Evolutionary conservation across 2,329 filamentous ascomycete species (phyloP).

Genomic region (Hymenoscyphus repandus): DNA sequence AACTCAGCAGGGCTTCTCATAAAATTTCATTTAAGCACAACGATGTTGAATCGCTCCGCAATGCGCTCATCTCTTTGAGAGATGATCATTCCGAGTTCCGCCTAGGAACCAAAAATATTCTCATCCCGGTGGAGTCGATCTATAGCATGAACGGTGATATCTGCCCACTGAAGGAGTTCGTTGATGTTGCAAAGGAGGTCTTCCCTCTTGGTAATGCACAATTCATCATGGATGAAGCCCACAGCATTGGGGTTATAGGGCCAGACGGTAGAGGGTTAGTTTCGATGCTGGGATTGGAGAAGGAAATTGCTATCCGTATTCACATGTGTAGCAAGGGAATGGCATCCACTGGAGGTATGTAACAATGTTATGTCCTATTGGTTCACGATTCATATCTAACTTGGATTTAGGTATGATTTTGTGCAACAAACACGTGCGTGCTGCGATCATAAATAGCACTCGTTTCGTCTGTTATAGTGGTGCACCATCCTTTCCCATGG

Average conservation of each 20-base stretch:
- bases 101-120: constrained; percentile 28
- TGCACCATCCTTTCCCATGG: constrained; percentile 33
- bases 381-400: too few relatives aligned
- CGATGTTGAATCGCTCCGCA: constrained; percentile 25
- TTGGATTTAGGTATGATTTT: neutral
- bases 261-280: constrained; percentile 42
- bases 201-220: constrained; percentile 36
- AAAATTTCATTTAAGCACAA: constrained; percentile 44
- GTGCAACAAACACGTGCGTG: constrained; percentile 1
- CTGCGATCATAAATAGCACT: neutral
- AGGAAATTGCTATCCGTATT: constrained; percentile 44
- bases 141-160: constrained; percentile 43
- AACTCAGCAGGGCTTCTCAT: constrained; percentile 43
- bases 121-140: constrained; percentile 35
- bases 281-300: constrained; percentile 41
- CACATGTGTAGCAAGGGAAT: constrained; percentile 48
- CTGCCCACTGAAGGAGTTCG: constrained; percentile 33
- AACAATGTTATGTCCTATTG: constrained; percentile 25
- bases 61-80: neutral
- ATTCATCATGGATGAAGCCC: constrained; percentile 50
- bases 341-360: constrained; percentile 23
- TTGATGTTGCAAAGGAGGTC: constrained; percentile 31
- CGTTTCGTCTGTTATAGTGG: constrained; percentile 35
- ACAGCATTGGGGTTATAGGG: constrained; percentile 44
- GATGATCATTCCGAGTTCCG: constrained; percentile 22